Evolutionary conservation across 2,329 filamentous ascomycete genomes (phyloP), one percentile per base, ranked within the genome.

Genomic region (Monosporascus sp.): DNA sequence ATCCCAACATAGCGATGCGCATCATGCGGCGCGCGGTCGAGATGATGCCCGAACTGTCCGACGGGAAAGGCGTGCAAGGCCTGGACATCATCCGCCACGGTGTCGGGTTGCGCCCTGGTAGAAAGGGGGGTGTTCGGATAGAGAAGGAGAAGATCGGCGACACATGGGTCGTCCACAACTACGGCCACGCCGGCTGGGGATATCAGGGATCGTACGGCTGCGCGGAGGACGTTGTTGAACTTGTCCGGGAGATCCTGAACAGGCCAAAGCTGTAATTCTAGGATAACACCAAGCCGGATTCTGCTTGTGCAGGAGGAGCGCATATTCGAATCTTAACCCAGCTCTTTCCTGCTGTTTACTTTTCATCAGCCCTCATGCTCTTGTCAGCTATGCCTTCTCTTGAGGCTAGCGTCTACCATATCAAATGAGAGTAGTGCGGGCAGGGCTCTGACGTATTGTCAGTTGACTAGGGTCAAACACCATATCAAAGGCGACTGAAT

Each of bases 1-100:
- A 96, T 62, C 85, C 86, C 0, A 90, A 89, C 65, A 77, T 90
- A n/a, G 89, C 91, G 0, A 72, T 80, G 51, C 80, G 91, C 14
- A 96, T 96, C 67, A 94, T 96, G 89, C 84, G 85, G 70, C 81
- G 91, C n/a, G 78, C 80, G 22, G 75, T 89, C 6, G 79, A 82
- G 34, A 68, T 83, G 31, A 82, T 83, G 63, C 89, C 89, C 0
- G 74, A 78, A 51, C 73, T 93, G 57, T 82, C 82, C 1, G 74
- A 64, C 14, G 82, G 87, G 3, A 78, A 85, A 69, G 87, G 89
- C 1, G 80, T 92, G 25, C 82, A 90, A 66, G 85, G 80, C 20
- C 68, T 96, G 56, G 84, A 86, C 66, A 77, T 96, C 20, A 78
- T 96, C 49, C 78, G 90, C 18, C 91, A 96, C 67, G 88, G 84